These are phyloP conservation scores for Phylloporus arenicola DNA, from an alignment of 768 basidiomycete species.

Conservation along the genomic window DNA sequence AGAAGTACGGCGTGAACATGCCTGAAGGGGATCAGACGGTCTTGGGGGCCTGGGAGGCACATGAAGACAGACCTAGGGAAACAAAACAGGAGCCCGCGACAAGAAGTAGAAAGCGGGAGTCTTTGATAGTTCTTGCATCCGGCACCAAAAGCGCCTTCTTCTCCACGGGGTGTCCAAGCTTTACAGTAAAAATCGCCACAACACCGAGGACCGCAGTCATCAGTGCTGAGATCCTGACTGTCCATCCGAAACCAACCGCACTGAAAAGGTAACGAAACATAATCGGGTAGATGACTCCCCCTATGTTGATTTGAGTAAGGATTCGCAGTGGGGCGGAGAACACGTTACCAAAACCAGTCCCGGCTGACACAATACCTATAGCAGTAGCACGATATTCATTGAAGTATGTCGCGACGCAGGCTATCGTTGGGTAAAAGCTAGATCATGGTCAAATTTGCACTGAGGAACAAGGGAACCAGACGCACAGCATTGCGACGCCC, in stretches of 20 bases:
- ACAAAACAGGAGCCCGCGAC: constrained; percentile 51
- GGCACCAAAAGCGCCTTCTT: constrained; percentile 17
- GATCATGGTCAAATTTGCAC: constrained; percentile 3
- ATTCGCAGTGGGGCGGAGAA: constrained; percentile 13
- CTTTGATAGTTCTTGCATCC: constrained; percentile 34
- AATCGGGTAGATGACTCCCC: constrained; percentile 67
- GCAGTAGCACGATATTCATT: constrained; percentile 62
- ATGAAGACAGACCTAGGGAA: constrained; percentile 47
- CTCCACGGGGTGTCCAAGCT: constrained; percentile 22
- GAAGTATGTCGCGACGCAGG: constrained; percentile 65
- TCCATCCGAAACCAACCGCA: constrained; percentile 56
- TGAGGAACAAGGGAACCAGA: constrained; percentile 7
- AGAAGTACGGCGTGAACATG: constrained; percentile 68
- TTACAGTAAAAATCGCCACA: constrained; percentile 44
- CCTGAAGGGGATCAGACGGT: constrained; percentile 36
- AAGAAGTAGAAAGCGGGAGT: constrained; percentile 49
- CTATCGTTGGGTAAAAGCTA: constrained; percentile 67
- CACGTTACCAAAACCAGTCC: constrained; percentile 54
- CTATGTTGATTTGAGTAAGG: constrained; percentile 30
- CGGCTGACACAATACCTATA: constrained; percentile 63
- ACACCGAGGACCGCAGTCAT: constrained; percentile 44
- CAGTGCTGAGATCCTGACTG: constrained; percentile 53
- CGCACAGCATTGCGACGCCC: constrained; percentile 60
- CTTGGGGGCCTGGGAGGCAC: not conserved
- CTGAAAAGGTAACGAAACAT: constrained; percentile 54